Base-by-base conservation (phyloP, 768 basidiomycete species). In the Auricularia cornea region DNA sequence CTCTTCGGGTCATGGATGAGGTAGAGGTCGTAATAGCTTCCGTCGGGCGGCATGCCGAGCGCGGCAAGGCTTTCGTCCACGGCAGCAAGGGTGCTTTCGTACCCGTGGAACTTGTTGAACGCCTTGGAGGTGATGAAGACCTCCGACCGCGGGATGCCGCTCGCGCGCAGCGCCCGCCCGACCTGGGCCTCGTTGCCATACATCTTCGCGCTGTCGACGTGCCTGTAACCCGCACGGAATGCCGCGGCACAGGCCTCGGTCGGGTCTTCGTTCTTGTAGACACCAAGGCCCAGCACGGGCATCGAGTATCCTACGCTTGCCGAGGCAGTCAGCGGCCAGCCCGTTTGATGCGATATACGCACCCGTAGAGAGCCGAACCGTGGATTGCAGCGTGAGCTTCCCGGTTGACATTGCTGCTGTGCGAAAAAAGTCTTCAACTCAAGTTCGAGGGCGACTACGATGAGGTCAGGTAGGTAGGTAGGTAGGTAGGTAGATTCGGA, bases 111-210 rank as follows among this genome's bases (percentile, higher is more conserved):
- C 63, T 77, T 80, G 59, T 80, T 81, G 12, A 73, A 67, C 62
- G 84, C 80, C 74, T 92, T 92, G 23, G 60, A 66, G 89, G 90
- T 90, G 68, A 92, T 81, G 73, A 90, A 92, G 35, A 90, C 66
- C 14, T 88, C 81, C n/a, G 76, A 75, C 64, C 89, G 77, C 1
- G 76, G 66, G 11, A 91, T 62, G 2, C 81, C 83, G 59, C 82
- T 84, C 61, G 84, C 62, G 26, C 63, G 60, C 6, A 71, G 40
- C 44, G 67, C 70, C 52, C 67, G 40, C 5, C 70, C 70, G 20
- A 70, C 70, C 56, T 66, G 61, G 16, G 51, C 60, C 62, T 71
- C 70, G 56, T 84, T 63, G 63, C 74, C 76, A 70, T 91, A 92
- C 38, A 78, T 75, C 66, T 87, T 86, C 1, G 90, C 90, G 1